Evolutionary conservation across 805 yeast species (phyloP), one percentile per base, ranked within the genome.

Genomic region (Saccharomycopsis olivae): DNA sequence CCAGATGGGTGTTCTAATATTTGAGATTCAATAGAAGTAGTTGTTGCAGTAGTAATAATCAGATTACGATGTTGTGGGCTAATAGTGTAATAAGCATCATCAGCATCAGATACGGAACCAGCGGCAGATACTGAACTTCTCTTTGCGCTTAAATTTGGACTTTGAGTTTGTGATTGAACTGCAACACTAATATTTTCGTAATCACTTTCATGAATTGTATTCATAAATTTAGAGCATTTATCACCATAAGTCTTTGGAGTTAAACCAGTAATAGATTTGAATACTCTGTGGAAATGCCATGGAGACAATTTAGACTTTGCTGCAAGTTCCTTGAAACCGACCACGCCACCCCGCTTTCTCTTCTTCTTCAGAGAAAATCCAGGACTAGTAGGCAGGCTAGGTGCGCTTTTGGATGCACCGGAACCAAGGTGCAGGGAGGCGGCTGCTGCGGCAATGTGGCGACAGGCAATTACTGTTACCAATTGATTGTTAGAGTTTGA

Each of bases 231-330:
- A 10, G 40, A 40, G 15, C 43, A 40, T 19, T 40, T 35, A 53
- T 85, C 94, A 38, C 95, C 95, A 52, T 85, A 85, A 5, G 84
- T 79, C 62, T 85, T 83, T 18, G 94, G 94, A 1, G 95, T 85
- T 43, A 84, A 68, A 2, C 94, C 89, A 4, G 94, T 82, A 46
- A 85, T 83, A 40, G 78, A 72, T 58, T 86, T 80, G 66, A 86
- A 86, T 18, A 86, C 94, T 38, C 95, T 66, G 64, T 86, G 95
- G 59, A 86, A 86, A 59, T 86, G 95, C 95, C 95, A 86, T 19
- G 95, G 92, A 9, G 85, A 73, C 44, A 86, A 68, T 49, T 80
- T 80, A 8, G 87, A 78, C 54, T 85, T 81, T 16, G 84, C 77
- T 6, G 95, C 95, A 53, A 86, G 67, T 56, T 86, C 95, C 57